Evolutionary conservation across 495 filamentous ascomycete genomes (phyloP), one percentile per base, ranked within the genome.

Genomic region (Hypoxylon perforatum): DNA sequence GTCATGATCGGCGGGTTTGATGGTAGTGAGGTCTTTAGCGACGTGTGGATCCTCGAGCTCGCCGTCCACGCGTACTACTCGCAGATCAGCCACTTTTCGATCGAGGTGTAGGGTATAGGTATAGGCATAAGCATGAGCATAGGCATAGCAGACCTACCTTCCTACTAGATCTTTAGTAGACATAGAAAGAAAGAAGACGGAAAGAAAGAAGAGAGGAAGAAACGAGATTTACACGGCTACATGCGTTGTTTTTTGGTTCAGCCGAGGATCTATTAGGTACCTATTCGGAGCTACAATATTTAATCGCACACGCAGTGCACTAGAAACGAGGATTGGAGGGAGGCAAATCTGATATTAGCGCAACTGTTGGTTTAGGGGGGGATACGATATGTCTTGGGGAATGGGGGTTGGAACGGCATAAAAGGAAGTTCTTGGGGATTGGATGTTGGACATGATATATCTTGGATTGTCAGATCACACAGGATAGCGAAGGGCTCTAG

Each of bases 41-140:
- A 90, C 56, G 85, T 86, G 12, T 87, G 82, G 78, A 78, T 88
- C 4, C 77, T 90, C 19, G 87, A 90, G 72, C 76, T 90, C 46
- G 87, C 85, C 2, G 86, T 89, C 4, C 86, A 87, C 65, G 82
- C 87, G 28, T 90, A 90, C 67, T 90, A 89, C 60, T 87, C 85
- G 47, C 87, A 90, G 69, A 90, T 90, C 69, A 87, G 84, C 64
- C 85, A 89, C 71, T 90, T 90, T 58, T 84, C 78, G 12, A 88
- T 89, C 60, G 87, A 88, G 71, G 85, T 89, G n/a, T n/a, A n/a
- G n/a, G n/a, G n/a, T n/a, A n/a, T n/a, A n/a, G n/a, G n/a, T n/a
- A n/a, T n/a, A n/a, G n/a, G n/a, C n/a, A n/a, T n/a, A n/a, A n/a
- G n/a, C n/a, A n/a, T n/a, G n/a, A n/a, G n/a, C n/a, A 36, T 89